A percentile compares a stretch with the other conserved stretches of the same genome.
Evolutionary conservation across 2,329 filamentous ascomycete genomes (phyloP).

Genomic region (Annulohypoxylon truncatum): DNA sequence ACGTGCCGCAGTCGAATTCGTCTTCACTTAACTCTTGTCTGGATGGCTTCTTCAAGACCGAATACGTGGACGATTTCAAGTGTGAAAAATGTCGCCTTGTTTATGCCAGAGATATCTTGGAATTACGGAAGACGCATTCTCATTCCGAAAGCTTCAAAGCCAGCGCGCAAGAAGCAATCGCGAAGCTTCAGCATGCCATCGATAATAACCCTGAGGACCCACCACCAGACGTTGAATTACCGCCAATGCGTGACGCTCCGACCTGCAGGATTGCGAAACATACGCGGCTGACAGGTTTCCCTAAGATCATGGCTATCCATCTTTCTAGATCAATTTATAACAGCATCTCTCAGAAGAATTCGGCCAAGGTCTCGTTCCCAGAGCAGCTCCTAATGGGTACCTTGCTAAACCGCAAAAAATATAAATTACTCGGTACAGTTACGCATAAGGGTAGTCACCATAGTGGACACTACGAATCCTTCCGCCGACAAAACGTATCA

Average conservation of each 20-base stretch:
- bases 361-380: constrained; percentile 92
- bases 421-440: constrained; percentile 86
- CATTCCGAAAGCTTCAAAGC: constrained; percentile 64
- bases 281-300: constrained; percentile 87
- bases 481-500: constrained; percentile 84
- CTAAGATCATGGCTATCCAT: constrained; percentile 90
- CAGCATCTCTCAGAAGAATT: constrained; percentile 86
- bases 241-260: constrained; percentile 78
- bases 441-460: constrained; percentile 96
- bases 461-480: constrained; percentile 97
- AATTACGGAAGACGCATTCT: constrained; percentile 67
- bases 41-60: constrained; percentile 92
- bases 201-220: constrained; percentile 83
- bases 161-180: constrained; percentile 68
- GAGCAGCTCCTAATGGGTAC: constrained; percentile 87
- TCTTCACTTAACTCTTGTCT: constrained; percentile 90
- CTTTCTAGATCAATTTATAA: constrained; percentile 95
- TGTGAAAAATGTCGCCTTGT: constrained; percentile 93
- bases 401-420: constrained; percentile 80
- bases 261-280: constrained; percentile 87
- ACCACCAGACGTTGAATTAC: constrained; percentile 78
- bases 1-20: constrained; percentile 85
- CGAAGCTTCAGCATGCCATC: constrained; percentile 75
- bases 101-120: constrained; percentile 76
- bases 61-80: constrained; percentile 96